A percentile compares a stretch with the other conserved stretches of the same genome.
These are phyloP conservation scores for Candida bentonensis DNA, from an alignment of 805 yeast genomes.

Conservation along the genomic window DNA sequence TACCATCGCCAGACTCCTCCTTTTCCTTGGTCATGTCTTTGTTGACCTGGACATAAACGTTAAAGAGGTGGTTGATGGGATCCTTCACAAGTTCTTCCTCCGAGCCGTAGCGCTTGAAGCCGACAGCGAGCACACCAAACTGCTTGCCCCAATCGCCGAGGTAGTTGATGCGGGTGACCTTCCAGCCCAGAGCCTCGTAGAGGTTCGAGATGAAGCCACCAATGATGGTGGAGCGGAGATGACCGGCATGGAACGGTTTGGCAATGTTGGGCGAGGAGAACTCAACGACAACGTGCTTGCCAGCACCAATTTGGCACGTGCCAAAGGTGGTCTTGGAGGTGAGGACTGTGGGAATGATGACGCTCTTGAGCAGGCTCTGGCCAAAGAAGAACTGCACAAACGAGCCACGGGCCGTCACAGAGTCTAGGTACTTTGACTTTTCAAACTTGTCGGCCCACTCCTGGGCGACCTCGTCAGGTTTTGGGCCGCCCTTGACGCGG, in stretches of 20 bases:
- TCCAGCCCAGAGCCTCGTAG: conserved; percentile 83
- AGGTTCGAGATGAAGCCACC: conserved; percentile 90
- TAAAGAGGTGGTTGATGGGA: conserved; percentile 90
- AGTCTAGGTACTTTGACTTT: conserved; percentile 49
- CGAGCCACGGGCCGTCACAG: conserved; percentile 74
- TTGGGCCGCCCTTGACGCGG: conserved; percentile 67
- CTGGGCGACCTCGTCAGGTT: conserved; percentile 57
- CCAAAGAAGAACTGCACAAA: conserved; percentile 82
- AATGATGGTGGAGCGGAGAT: conserved; percentile 90
- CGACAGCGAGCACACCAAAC: conserved; percentile 90
- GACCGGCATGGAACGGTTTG: conserved; percentile 99
- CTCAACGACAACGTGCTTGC: conserved; percentile 65
- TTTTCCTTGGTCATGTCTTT: conserved; percentile 55
- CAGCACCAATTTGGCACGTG: conserved; percentile 53
- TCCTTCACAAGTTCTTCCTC: conserved; percentile 57
- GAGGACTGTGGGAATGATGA: conserved; percentile 59
- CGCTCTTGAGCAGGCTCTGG: conserved; percentile 47
- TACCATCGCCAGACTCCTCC: conserved; percentile 38
- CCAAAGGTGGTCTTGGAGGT: conserved; percentile 53
- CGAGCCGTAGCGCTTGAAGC: conserved; percentile 72
- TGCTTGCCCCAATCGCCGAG: conserved; percentile 99
- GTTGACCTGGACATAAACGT: conserved; percentile 82
- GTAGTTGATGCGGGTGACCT: conserved; percentile 85
- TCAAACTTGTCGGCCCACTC: conserved; percentile 66
- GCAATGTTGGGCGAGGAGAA: conserved; percentile 98